Evolutionary conservation across 1,284 basidiomycete species (phyloP).

Genomic region (Microbotryum lychnidis-dioicae): DNA sequence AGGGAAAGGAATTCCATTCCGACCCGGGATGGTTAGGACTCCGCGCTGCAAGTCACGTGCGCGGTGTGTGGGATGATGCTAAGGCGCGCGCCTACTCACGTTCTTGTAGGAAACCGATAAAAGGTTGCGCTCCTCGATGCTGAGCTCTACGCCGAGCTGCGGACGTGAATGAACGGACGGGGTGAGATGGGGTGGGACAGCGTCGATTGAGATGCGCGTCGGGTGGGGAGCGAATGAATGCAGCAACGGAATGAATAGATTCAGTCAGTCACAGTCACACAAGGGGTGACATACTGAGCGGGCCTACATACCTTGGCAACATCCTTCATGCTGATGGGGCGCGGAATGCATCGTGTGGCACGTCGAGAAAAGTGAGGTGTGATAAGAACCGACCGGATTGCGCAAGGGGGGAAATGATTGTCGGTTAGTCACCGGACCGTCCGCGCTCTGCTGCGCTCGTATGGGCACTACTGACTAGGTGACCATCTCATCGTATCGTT

Average conservation of each 20-base stretch:
- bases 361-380: constrained; percentile 6
- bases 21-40: constrained; percentile 26
- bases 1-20: neutral
- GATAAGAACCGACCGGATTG: constrained; percentile 1
- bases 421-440: neutral
- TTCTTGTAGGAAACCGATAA: constrained; percentile 99
- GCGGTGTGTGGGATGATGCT: neutral
- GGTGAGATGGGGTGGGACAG: neutral
- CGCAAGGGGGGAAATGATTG: neutral
- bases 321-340: constrained; percentile 27
- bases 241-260: neutral
- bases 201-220: neutral
- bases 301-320: constrained; percentile 20
- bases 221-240: neutral
- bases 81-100: constrained; percentile 46
- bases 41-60: too few species aligned
- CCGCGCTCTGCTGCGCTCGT: neutral
- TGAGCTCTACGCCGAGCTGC: constrained; percentile 58
- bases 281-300: neutral
- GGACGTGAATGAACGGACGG: neutral
- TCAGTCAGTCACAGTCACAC: neutral
- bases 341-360: neutral
- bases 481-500: constrained; percentile 21
- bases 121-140: constrained; percentile 98
- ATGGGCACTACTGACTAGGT: constrained; percentile 4